Evolutionary conservation across 768 basidiomycete genomes (phyloP).

Genomic region (Naganishia friedmannii): DNA sequence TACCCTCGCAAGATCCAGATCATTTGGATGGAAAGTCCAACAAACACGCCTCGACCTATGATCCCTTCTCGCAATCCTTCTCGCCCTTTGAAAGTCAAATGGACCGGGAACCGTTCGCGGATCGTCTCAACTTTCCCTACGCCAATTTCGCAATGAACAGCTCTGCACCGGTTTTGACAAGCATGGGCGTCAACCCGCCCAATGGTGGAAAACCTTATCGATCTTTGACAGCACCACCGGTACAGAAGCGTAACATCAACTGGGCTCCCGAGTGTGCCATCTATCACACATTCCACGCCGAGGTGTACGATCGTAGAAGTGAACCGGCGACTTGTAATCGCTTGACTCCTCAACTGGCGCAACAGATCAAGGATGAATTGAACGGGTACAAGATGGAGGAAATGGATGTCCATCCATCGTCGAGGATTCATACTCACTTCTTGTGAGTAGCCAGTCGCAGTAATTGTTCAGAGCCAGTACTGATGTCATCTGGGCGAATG

Average conservation of each 20-base stretch:
- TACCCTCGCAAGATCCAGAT: slow-evolving; percentile 73
- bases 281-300: slow-evolving; percentile 90
- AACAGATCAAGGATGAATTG: slow-evolving; percentile 78
- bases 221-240: slow-evolving; percentile 62
- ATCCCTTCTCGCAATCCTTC: slow-evolving; percentile 60
- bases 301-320: slow-evolving; percentile 87
- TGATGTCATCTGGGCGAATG: neutral
- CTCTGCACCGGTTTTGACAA: slow-evolving; percentile 79
- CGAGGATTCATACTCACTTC: slow-evolving; percentile 66
- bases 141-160: slow-evolving; percentile 78
- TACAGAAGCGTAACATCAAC: slow-evolving; percentile 64
- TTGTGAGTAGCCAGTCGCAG: slow-evolving; percentile 33
- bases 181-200: slow-evolving; percentile 10
- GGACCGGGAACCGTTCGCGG: slow-evolving; percentile 35
- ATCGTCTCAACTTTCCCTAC: slow-evolving; percentile 60
- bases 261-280: slow-evolving; percentile 91
- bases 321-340: slow-evolving; percentile 97
- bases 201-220: slow-evolving; percentile 50
- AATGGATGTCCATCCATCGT: slow-evolving; percentile 95
- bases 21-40: slow-evolving; percentile 67
- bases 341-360: slow-evolving; percentile 87
- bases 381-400: slow-evolving; percentile 99
- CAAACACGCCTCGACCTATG: slow-evolving; percentile 41
- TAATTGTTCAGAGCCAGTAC: neutral
- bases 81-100: slow-evolving; percentile 56